phyloP scores from a whole-genome alignment of 495 filamentous ascomycete species.

The Neurospora intermedia region DNA sequence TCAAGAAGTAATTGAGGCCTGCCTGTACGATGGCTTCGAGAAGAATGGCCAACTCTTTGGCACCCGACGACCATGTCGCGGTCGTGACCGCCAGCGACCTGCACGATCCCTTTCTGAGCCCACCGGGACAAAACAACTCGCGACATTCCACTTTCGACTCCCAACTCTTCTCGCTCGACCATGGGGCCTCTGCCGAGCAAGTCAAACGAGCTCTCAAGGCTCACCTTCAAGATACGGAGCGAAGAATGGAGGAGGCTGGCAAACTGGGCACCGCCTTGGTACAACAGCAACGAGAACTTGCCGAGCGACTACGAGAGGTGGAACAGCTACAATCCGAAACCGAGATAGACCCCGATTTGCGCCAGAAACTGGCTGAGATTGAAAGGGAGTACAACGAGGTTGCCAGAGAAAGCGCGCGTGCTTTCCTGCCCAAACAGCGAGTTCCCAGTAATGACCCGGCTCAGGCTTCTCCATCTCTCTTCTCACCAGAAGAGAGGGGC shows the following conservation, averaged over 20 bases:
- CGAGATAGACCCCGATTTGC: conserved; percentile 77
- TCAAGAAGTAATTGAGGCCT: background rate
- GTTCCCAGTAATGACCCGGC: conserved; percentile 53
- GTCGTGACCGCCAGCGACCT: conserved; percentile 24
- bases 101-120: conserved; percentile 41
- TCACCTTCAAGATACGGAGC: conserved; percentile 82
- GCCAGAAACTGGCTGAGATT: conserved; percentile 71
- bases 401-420: conserved; percentile 76
- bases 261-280: conserved; percentile 78
- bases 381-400: conserved; percentile 95
- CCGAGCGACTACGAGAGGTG: conserved; percentile 72
- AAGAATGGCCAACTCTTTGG: conserved; percentile 24
- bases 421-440: conserved; percentile 77
- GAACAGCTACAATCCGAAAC: conserved; percentile 66
- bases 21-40: conserved; percentile 4
- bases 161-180: conserved; percentile 66
- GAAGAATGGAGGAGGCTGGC: conserved; percentile 80
- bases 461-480: conserved; percentile 47
- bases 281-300: conserved; percentile 69
- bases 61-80: conserved; percentile 18
- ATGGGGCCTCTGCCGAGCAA: conserved; percentile 68
- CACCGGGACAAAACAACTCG: conserved; percentile 43
- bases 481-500: conserved; percentile 40
- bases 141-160: conserved; percentile 72
- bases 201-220: conserved; percentile 82